Evolutionary conservation across 441 rosid species (phyloP).

Genomic region (Pelargonium cotyledonis): DNA sequence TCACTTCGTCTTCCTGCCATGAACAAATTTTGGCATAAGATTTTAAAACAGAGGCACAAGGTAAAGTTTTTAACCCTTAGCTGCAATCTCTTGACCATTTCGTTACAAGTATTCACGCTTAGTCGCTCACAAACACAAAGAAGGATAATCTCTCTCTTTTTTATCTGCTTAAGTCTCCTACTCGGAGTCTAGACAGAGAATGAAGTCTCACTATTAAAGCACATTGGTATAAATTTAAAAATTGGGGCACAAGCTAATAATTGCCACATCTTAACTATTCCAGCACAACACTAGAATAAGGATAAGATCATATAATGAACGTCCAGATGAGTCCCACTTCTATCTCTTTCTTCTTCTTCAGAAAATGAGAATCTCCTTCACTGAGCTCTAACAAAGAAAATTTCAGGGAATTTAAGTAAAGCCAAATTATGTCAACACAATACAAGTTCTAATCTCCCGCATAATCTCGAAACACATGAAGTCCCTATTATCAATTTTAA

Average conservation of each 20-base stretch:
- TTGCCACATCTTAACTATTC: too few relatives aligned
- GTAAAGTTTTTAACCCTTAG: background rate
- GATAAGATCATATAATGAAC: background rate
- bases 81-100: too few relatives aligned
- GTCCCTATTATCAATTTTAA: background rate
- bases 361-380: background rate
- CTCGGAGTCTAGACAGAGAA: background rate
- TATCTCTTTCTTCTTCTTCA: too few relatives aligned
- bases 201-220: background rate
- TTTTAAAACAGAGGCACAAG: too few relatives aligned
- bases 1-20: conserved; percentile 61
- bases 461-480: background rate
- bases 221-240: background rate
- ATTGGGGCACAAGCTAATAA: background rate
- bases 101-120: too few relatives aligned
- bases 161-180: background rate
- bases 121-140: too few relatives aligned
- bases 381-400: background rate
- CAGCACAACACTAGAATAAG: too few relatives aligned
- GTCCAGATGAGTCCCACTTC: background rate
- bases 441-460: too few relatives aligned
- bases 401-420: background rate
- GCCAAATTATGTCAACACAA: background rate
- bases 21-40: background rate
- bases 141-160: background rate